A percentile compares a stretch with the other conserved stretches of the same genome.
Conservation (phyloP, 129 eudicot genomes). For the Sambucus nigra region DNA sequence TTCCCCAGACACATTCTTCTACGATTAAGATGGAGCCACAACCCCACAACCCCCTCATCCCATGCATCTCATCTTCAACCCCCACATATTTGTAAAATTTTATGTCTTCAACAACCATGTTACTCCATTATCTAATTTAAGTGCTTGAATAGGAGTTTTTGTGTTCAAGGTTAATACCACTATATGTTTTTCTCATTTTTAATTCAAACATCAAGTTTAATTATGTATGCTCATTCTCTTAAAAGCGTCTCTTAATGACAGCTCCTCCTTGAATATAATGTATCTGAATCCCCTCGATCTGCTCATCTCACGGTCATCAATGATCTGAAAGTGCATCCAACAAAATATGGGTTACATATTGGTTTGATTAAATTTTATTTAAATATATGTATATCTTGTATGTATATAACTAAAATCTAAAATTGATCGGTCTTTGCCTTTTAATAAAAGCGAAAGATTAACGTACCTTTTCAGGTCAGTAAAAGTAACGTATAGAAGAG, state of each 20-base stretch:
- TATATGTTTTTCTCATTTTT: too few relatives aligned
- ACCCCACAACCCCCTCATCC: too few relatives aligned
- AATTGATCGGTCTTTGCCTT: constrained; percentile 21
- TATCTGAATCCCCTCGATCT: constrained; percentile 56
- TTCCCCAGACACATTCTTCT: too few relatives aligned
- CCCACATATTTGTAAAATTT: too few relatives aligned
- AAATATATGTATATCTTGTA: too few relatives aligned
- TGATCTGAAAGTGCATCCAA: constrained; percentile 16
- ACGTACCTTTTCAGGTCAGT: constrained; percentile 34
- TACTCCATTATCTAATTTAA: too few relatives aligned
- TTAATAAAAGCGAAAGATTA: constrained; percentile 20
- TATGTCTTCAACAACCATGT: too few relatives aligned
- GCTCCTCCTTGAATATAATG: constrained; percentile 39
- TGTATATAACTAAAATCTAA: background rate
- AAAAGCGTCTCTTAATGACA: constrained; percentile 46
- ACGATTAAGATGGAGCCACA: too few relatives aligned
- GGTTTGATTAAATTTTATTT: background rate
- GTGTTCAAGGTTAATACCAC: too few relatives aligned
- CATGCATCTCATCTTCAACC: too few relatives aligned
- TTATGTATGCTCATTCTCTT: constrained; percentile 56
- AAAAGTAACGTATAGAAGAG: background rate
- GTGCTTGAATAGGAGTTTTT: too few relatives aligned
- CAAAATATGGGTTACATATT: constrained; percentile 14
- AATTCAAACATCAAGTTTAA: too few relatives aligned
- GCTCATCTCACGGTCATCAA: constrained; percentile 51